Evolutionary conservation across 352 stramenopile genomes (phyloP), one percentile per base, ranked within the genome.

Genomic region (Thraustochytrium sp.): DNA sequence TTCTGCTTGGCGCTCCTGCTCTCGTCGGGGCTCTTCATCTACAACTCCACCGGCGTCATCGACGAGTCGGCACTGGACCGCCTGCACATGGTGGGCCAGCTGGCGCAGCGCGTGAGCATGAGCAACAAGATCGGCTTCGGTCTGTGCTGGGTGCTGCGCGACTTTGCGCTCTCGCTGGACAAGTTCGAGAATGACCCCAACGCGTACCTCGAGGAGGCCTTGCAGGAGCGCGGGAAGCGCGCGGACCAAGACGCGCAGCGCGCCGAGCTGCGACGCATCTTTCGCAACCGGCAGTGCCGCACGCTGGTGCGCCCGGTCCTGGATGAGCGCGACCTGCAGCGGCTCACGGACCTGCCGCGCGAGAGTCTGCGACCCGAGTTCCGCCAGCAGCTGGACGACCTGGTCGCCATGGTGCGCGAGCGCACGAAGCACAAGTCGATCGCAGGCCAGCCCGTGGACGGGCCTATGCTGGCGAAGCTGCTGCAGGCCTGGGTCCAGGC

Each of bases 1-100:
- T 96, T 96, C 84, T 90, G 92, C 38, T 86, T 96, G 5, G 92
- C 91, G 38, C 82, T 96, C 85, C 86, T 96, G 26, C 86, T 96
- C 54, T 89, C 89, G 29, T 94, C 92, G 36, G 42, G n/a, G n/a
- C 91, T 90, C 56, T 96, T 96, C 68, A 90, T 96, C 65, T 96
- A 96, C 90, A 96, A 96, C 87, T 94, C 89, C 62, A 90, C 90
- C 31, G 92, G 92, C 23, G 91, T 94, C 0, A 96, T 96, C 76
- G 92, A 96, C 86, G 89, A 88, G 36, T 94, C 93, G 40, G 92
- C 92, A 2, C 93, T 96, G 73, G 91, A 94, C 56, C 91, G 95
- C 65, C 85, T 96, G 36, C 95, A 93, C 82, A 91, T 96, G 11
- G 92, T 96, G 9, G 92, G 95, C 16, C 94, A 96, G 85, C 82